phyloP scores from a whole-genome alignment of 495 filamentous ascomycete species.

The Hamigera avellanea region DNA sequence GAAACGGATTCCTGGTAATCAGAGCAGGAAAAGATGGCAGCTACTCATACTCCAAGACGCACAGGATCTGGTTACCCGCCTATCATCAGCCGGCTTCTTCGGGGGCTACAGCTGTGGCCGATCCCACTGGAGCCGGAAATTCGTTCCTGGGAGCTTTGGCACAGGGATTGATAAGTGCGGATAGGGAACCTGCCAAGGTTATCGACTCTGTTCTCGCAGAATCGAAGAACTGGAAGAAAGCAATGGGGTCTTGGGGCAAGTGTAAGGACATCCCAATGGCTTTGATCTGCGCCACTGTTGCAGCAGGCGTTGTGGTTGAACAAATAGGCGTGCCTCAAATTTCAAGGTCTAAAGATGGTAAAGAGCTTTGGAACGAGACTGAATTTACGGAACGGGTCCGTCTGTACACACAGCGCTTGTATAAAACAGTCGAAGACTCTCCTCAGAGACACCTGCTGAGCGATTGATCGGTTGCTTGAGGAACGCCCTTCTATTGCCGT shows the following conservation, averaged over 20 bases:
- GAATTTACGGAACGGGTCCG: constrained; percentile 40
- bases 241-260: constrained; percentile 13
- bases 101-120: constrained; percentile 48
- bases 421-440: constrained; percentile 33
- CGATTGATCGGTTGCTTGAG: constrained; percentile 31
- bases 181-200: constrained; percentile 23
- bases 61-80: constrained; percentile 40
- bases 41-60: constrained; percentile 31
- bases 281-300: constrained; percentile 67
- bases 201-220: constrained; percentile 23
- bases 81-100: constrained; percentile 35
- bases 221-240: constrained; percentile 21
- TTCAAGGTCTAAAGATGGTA: constrained; percentile 33
- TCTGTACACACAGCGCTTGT: constrained; percentile 40
- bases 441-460: constrained; percentile 31
- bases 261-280: constrained; percentile 50
- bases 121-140: constrained; percentile 95
- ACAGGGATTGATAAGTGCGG: constrained; percentile 55
- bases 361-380: constrained; percentile 71
- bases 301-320: constrained; percentile 89
- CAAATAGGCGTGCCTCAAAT: constrained; percentile 75
- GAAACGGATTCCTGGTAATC: constrained; percentile 38
- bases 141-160: constrained; percentile 79
- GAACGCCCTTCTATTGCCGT: constrained; percentile 36
- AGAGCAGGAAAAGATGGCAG: constrained; percentile 48